Evolutionary conservation across 2,329 filamentous ascomycete species (phyloP), one percentile per base, ranked within the genome.

Genomic region (Blastomyces silverae): DNA sequence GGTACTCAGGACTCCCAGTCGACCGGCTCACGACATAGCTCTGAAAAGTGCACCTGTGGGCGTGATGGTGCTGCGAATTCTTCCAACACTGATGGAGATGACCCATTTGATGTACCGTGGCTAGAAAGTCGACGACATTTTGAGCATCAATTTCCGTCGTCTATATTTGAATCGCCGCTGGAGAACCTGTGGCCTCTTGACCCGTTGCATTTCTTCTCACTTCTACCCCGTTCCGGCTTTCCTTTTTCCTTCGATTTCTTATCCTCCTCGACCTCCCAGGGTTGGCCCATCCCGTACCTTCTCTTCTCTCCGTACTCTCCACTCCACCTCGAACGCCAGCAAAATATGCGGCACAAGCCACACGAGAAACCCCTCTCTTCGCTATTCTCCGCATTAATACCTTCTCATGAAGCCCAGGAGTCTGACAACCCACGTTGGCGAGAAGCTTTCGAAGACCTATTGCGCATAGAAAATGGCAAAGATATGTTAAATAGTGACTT

Each of bases 391-490:
- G 73, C 75, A 15, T 66, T 76, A 44, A 70, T 69, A 37, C 65
- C 52, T 48, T 73, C 66, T 60, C 78, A 69, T 37, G 75, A 72
- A 67, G 73, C 56, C 64, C 75, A 64, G 73, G 77, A 67, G 68
- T 75, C 59, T 2, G 67, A 65, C 0, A 75, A 77, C 61, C 76
- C 77, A 0, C 77, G 78, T 42, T 86, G 84, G 84, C 78, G 82
- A 20, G 80, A 82, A 61, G 84, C 85, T 0, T 87, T 85, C 68
- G 84, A 86, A 69, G 85, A 87, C 68, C 77, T 87, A 11, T 68
- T 87, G 20, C 78, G 78, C 59, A 75, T 83, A 2, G 75, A 80
- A 62, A 79, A 80, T 62, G 79, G 78, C 28, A 74, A 77, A 64
- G 70, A 74, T 31, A 77, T 80, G 75, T 70, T 79, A 8, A 76